phyloP scores from a whole-genome alignment of 2,329 filamentous ascomycete species.

The Mycogone perniciosa region DNA sequence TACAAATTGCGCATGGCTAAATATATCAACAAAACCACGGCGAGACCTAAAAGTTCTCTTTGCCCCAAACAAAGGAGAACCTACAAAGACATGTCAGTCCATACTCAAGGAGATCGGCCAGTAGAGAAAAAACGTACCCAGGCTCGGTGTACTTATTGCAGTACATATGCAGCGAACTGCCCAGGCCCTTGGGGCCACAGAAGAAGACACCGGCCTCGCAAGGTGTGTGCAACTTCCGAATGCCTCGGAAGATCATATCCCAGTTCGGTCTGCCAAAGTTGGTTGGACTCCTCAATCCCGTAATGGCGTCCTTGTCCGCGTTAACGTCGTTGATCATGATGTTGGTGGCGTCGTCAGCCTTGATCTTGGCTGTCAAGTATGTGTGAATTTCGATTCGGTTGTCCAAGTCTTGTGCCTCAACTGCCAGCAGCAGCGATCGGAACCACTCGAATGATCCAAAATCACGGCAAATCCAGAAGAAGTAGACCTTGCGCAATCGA shows the following conservation, averaged over 20 bases:
- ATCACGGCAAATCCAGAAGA: constrained; percentile 88
- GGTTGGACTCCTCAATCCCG: constrained; percentile 71
- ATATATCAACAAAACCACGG: neutral
- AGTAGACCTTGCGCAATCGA: constrained; percentile 77
- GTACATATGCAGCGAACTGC: constrained; percentile 70
- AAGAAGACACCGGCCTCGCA: constrained; percentile 76
- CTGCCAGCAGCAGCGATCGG: constrained; percentile 72
- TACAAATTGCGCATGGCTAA: too few species aligned
- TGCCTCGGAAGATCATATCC: constrained; percentile 83
- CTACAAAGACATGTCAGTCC: constrained; percentile 25
- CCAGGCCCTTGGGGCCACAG: constrained; percentile 75
- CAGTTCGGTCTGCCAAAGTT: constrained; percentile 85
- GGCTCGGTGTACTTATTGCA: constrained; percentile 86
- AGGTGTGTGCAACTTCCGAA: constrained; percentile 69
- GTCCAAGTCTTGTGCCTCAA: constrained; percentile 79
- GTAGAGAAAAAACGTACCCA: constrained; percentile 46
- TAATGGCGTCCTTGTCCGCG: constrained; percentile 78
- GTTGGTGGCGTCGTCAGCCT: constrained; percentile 78
- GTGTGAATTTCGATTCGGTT: constrained; percentile 85
- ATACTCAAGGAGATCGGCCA: constrained; percentile 9
- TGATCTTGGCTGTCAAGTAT: constrained; percentile 82
- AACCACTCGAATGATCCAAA: constrained; percentile 90
- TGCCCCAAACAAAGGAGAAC: constrained; percentile 62
- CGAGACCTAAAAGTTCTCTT: constrained; percentile 57
- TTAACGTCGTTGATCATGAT: constrained; percentile 91